These are phyloP conservation scores for Solanum okadae DNA, from an alignment of 257 asterid species.

Conservation along the genomic window DNA sequence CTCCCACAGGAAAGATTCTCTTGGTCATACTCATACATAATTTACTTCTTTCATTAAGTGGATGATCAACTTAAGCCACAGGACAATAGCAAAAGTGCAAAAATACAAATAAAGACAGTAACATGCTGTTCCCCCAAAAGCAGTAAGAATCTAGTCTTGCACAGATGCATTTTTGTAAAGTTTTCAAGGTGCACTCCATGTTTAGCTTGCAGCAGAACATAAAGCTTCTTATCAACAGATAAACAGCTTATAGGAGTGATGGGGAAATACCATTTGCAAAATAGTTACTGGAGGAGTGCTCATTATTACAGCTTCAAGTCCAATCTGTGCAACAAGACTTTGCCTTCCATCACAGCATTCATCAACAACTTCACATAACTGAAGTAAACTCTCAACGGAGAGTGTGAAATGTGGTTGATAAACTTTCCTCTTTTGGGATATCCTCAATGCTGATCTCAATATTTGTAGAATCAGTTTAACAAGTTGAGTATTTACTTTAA, in stretches of 20 bases:
- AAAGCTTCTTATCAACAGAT: background rate
- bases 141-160: background rate
- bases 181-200: background rate
- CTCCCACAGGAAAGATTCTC: background rate
- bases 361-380: slow-evolving; percentile 53
- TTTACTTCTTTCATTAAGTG: background rate
- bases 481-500: slow-evolving; percentile 24
- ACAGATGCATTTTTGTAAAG: background rate
- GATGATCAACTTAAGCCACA: background rate
- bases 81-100: background rate
- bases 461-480: slow-evolving; percentile 47
- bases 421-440: slow-evolving; percentile 70
- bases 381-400: slow-evolving; percentile 45
- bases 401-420: slow-evolving; percentile 71
- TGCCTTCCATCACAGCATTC: slow-evolving; percentile 26
- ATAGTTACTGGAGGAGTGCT: slow-evolving; percentile 59
- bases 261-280: slow-evolving; percentile 44
- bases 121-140: background rate
- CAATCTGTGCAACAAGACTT: slow-evolving; percentile 36
- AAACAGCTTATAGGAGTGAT: background rate
- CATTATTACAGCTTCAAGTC: slow-evolving; percentile 70
- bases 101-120: background rate
- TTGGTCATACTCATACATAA: background rate
- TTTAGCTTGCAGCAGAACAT: background rate
- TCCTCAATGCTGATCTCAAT: slow-evolving; percentile 48